Conservation (phyloP, 305 asterid species). For the Rubia balearica region DNA sequence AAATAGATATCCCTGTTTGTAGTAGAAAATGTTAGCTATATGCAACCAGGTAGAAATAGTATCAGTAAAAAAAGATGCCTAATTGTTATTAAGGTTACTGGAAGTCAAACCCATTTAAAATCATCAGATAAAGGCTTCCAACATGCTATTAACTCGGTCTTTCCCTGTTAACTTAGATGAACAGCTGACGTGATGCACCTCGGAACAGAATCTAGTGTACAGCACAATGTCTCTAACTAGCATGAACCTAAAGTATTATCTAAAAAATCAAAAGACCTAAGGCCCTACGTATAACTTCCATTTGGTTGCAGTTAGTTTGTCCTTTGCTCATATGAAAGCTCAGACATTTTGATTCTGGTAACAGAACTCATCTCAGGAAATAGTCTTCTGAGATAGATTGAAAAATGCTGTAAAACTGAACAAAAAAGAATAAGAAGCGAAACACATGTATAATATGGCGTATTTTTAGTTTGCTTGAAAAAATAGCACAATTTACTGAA, state of each 20-base stretch:
- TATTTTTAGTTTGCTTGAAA: not conserved
- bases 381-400: not conserved
- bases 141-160: not conserved
- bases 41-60: not conserved
- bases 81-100: not conserved
- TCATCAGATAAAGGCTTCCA: not conserved
- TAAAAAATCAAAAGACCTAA: not conserved
- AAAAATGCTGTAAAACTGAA: not conserved
- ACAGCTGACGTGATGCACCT: not conserved
- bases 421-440: not conserved
- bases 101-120: not conserved
- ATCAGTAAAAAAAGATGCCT: not conserved
- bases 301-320: not conserved
- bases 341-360: not conserved
- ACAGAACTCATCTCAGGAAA: constrained; percentile 1
- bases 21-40: not conserved
- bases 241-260: not conserved
- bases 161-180: not conserved
- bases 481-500: not conserved
- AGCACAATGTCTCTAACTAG: not conserved
- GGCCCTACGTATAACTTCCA: not conserved
- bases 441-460: not conserved
- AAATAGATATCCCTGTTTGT: not conserved
- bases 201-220: not conserved
- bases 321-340: not conserved